Base-by-base conservation (phyloP, 768 basidiomycete species). In the Russula sp. region DNA sequence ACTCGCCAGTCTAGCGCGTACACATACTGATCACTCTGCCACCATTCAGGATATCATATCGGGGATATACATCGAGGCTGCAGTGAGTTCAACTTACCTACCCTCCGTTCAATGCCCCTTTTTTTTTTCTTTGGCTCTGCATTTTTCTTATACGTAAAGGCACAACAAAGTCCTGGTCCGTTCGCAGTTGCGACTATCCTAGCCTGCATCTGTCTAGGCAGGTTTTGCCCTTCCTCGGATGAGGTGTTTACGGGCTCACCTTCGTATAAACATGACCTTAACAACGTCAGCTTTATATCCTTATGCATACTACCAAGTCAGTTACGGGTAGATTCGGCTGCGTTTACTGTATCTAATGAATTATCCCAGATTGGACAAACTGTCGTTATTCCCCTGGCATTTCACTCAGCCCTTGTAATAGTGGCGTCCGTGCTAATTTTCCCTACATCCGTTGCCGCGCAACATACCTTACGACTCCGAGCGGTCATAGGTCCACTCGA, bases 101-200 rank as follows among this genome's bases (percentile, higher is more conserved):
- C 75, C 88, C 0, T 78, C 81, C 2, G 72, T 83, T 90, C 46
- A 60, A 83, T 2, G 82, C 75, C 2, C 2, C 72, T 84, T 32
- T 90, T 87, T 66, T 73, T 91, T 8, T 87, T 86, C 68, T 29
- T 85, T 3, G 87, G 86, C 5, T 81, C 76, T 58, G 73, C 74
- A 0, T 73, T 82, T 61, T 78, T 88, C 58, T 67, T 87, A 20
- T 89, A 79, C 69, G 67, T 88, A 55, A 84, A 79, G 68, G 83
- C 83, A 1, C 75, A 81, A 25, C 68, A 79, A 64, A 83, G 86
- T 2, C 85, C 86, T 0, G 84, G 87, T 1, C 87, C 86, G 0
- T 85, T 83, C 67, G 69, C 80, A 0, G 76, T 84, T 58, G 78
- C 84, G 0, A 74, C 72, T 22, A 70, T 87, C 10, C 78, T 90